These are phyloP conservation scores for Picochlorum sp. DNA, from an alignment of 139 green algal species.

Conservation along the genomic window DNA sequence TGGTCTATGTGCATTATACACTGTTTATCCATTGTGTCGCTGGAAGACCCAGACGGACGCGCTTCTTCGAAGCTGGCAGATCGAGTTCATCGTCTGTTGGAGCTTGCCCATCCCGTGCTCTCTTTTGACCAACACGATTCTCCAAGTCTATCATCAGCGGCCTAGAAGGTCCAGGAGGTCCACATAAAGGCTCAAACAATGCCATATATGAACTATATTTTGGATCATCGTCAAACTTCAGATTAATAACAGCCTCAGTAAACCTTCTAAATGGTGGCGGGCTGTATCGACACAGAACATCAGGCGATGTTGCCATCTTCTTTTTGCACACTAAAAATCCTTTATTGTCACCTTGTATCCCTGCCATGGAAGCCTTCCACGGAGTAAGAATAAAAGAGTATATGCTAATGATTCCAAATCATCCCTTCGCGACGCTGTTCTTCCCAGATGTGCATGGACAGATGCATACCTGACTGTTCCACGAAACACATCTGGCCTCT, in stretches of 20 bases:
- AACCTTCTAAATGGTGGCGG: constrained; percentile 91
- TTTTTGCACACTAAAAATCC: constrained; percentile 99
- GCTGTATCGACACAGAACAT: constrained; percentile 94
- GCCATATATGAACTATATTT: constrained; percentile 82
- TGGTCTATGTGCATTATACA: constrained; percentile 95
- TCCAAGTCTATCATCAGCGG: constrained; percentile 68
- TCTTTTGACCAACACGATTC: constrained; percentile 74
- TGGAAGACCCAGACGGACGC: constrained; percentile 88
- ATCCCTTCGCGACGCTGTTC: constrained; percentile 86
- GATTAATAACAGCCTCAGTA: constrained; percentile 91
- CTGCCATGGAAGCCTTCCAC: constrained; percentile 84
- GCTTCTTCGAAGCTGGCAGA: constrained; percentile 77
- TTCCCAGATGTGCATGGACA: constrained; percentile 94
- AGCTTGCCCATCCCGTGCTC: constrained; percentile 39
- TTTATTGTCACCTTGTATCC: constrained; percentile 84
- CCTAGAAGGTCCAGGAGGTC: constrained; percentile 45
- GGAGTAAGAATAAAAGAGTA: constrained; percentile 97
- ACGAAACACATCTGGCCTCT: constrained; percentile 95
- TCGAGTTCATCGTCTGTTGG: constrained; percentile 11
- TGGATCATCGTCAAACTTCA: constrained; percentile 96
- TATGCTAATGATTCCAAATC: constrained; percentile 97
- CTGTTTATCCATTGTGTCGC: constrained; percentile 99
- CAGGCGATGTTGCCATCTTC: constrained; percentile 96
- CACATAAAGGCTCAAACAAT: constrained; percentile 92
- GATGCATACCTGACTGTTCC: constrained; percentile 96